Evolutionary conservation across 2,329 filamentous ascomycete genomes (phyloP), one percentile per base, ranked within the genome.

Genomic region (Trichoderma atroviride): DNA sequence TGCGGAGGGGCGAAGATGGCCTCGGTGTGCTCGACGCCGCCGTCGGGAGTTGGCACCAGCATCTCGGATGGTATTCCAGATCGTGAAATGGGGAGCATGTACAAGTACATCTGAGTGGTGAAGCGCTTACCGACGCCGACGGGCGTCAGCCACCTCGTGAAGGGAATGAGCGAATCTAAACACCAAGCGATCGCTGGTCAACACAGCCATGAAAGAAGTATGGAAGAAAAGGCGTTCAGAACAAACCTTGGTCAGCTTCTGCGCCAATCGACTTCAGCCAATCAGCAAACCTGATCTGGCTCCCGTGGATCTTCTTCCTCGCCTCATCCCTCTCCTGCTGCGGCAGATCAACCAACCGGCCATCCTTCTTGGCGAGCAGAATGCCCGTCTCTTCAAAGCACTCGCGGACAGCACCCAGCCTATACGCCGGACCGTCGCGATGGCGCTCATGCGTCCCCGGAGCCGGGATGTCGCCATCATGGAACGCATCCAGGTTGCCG

Each of bases 301-400:
- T 89, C 2, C 80, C 82, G 77, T 97, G 93, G 2, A 97, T 88
- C 6, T 83, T 82, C 74, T 85, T 86, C 68, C 94, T 85, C 1
- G 89, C 93, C 63, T 83, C 79, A 64, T 93, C 90, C 33, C 90
- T 83, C 69, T 89, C 87, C 1, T 80, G 79, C 9, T 87, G 84
- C 0, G 85, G 78, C 6, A 96, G 78, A 52, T 88, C 85, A 35
- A 96, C 80, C 63, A 95, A 79, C 24, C 82, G 79, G 0, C 85
- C 86, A 6, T 84, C 83, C 69, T 72, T 75, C 66, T 78, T 83
- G 0, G 92, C 93, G 3, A 98, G 84, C 31, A 98, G 81, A 66
- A 97, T 93, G 0, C 96, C 96, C 72, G 92, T 94, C 81, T 98
- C 96, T 78, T 99, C 96, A 76, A 98, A 98, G 0, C 93, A 93